Conservation (phyloP, 169 alveolate species). For the Besnoitia besnoiti region DNA sequence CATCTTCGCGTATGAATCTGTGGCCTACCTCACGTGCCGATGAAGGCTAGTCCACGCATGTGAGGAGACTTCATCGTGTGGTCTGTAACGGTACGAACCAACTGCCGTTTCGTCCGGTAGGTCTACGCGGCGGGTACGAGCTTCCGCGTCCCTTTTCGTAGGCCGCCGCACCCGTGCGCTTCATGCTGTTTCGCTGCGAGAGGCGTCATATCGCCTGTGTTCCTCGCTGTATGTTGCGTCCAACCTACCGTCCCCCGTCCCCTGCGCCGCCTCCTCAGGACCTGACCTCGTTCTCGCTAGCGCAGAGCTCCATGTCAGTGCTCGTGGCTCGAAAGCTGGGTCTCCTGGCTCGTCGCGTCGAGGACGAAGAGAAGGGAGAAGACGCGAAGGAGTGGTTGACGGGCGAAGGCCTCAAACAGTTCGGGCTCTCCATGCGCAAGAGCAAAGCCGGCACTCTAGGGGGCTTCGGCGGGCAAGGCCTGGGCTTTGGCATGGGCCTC, state of each 20-base stretch:
- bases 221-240: neutral
- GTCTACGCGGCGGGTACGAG: too few species aligned
- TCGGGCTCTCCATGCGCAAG: neutral
- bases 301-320: constrained; percentile 34
- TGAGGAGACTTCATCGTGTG: too few species aligned
- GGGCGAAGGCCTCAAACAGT: constrained; percentile 35
- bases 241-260: too few species aligned
- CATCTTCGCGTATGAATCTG: too few species aligned
- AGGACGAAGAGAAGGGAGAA: neutral
- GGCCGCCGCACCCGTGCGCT: neutral
- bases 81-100: too few species aligned
- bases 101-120: too few species aligned
- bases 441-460: neutral
- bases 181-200: neutral
- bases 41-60: too few species aligned
- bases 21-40: too few species aligned
- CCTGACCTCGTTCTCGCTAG: constrained; percentile 33
- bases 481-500: neutral
- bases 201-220: neutral
- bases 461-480: neutral
- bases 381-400: neutral
- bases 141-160: too few species aligned
- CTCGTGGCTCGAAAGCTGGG: constrained; percentile 47
- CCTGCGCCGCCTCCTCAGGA: neutral
- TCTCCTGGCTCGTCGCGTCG: neutral